Percentiles rank a stretch among this genome's conserved stretches.
These are phyloP conservation scores for Phytopythium kandeliae DNA, from an alignment of 352 stramenopile species.

Conservation along the genomic window DNA sequence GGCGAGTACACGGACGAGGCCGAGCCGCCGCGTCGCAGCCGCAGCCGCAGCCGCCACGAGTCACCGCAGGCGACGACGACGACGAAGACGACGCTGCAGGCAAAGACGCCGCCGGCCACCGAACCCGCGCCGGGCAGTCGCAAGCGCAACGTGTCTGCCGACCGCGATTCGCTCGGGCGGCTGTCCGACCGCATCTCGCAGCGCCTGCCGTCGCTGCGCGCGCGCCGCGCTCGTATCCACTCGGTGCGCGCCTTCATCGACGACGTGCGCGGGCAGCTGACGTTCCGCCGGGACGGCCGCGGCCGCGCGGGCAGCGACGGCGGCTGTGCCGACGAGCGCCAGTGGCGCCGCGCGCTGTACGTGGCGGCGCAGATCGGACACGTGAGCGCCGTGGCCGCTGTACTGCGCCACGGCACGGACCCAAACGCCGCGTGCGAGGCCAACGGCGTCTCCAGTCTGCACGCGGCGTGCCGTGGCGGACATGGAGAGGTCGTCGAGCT, in stretches of 20 bases:
- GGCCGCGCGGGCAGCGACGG: background rate
- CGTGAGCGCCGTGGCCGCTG: conserved; percentile 31
- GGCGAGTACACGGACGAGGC: conserved; percentile 7
- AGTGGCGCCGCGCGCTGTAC: conserved; percentile 53
- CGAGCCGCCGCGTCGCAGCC: too few species aligned
- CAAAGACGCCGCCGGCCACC: background rate
- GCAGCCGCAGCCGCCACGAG: too few species aligned
- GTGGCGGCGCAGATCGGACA: conserved; percentile 45
- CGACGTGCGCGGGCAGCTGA: conserved; percentile 39
- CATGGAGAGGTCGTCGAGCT: conserved; percentile 38
- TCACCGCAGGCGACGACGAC: too few species aligned
- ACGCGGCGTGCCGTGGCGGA: conserved; percentile 36
- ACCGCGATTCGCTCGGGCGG: too few species aligned
- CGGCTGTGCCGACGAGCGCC: conserved; percentile 11
- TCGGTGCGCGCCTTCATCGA: conserved; percentile 36
- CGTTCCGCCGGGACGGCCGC: conserved; percentile 3
- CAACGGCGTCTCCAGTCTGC: conserved; percentile 31
- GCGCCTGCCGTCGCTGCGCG: conserved; percentile 30
- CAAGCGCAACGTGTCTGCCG: background rate
- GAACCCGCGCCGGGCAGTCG: background rate
- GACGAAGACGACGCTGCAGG: conserved; percentile 8
- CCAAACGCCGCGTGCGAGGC: conserved; percentile 33
- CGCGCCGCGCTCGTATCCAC: conserved; percentile 22
- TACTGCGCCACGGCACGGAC: conserved; percentile 36
- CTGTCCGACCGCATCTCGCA: background rate